phyloP scores from a whole-genome alignment of 441 rosid species.

The Theobroma grandiflorum region DNA sequence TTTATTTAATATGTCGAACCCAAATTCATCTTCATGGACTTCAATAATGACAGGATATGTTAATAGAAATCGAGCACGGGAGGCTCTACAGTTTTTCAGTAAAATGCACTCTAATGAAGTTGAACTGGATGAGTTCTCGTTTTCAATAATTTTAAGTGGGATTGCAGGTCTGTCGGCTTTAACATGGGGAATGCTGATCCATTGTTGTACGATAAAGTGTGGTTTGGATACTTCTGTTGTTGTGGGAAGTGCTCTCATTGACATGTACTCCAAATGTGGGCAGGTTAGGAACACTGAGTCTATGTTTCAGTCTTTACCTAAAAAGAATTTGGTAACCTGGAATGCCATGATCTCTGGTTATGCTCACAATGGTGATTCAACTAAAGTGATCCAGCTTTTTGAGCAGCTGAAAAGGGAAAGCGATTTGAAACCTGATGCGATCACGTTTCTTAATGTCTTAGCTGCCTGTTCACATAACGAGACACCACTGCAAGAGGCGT shows the following conservation, averaged over 20 bases:
- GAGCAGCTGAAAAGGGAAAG: slow-evolving; percentile 41
- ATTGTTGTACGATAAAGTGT: slow-evolving; percentile 54
- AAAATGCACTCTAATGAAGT: slow-evolving; percentile 59
- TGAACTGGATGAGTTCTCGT: slow-evolving; percentile 63
- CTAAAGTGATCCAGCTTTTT: slow-evolving; percentile 43
- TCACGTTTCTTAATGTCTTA: slow-evolving; percentile 61
- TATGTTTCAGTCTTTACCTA: slow-evolving; percentile 47
- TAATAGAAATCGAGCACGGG: slow-evolving; percentile 50
- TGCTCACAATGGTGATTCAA: slow-evolving; percentile 57
- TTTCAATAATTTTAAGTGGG: slow-evolving; percentile 71
- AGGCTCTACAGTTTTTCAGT: slow-evolving; percentile 59
- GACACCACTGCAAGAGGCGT: slow-evolving; percentile 40
- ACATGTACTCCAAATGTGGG: slow-evolving; percentile 73
- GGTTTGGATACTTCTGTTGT: slow-evolving; percentile 60
- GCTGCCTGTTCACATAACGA: slow-evolving; percentile 58
- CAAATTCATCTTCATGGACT: slow-evolving; percentile 87
- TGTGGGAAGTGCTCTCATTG: slow-evolving; percentile 65
- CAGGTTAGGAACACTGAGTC: slow-evolving; percentile 45
- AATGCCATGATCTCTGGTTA: slow-evolving; percentile 68
- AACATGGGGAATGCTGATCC: slow-evolving; percentile 73
- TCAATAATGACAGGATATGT: slow-evolving; percentile 77
- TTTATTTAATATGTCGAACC: slow-evolving; percentile 56
- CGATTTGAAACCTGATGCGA: slow-evolving; percentile 49
- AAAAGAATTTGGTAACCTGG: slow-evolving; percentile 59
- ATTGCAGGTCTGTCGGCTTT: slow-evolving; percentile 63